Evolutionary conservation across 495 filamentous ascomycete species (phyloP), one percentile per base, ranked within the genome.

Genomic region (Penicillium roqueforti): DNA sequence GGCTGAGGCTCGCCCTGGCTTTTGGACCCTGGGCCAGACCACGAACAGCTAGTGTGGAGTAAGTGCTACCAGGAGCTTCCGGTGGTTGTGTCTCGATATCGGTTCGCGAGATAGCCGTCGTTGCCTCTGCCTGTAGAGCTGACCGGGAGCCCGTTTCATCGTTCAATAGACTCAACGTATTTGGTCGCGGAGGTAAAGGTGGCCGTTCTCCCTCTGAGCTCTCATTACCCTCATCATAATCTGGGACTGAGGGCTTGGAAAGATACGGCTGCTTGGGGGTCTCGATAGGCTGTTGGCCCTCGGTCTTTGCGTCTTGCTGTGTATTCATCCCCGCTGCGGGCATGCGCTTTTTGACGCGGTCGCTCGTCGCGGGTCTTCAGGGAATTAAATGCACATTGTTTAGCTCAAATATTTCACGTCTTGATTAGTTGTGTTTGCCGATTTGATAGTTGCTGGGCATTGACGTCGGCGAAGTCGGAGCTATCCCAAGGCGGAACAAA

Each of bases 81-180:
- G 85, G 82, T n/a, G 84, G 78, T 43, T 88, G 75, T 1, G 85
- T 85, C 47, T 85, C 81, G 45, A 91, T 85, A 56, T 92, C 90
- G 57, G 87, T 82, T 10, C 87, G 78, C 1, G 89, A 89, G 11
- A 97, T 59, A 6, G 90, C 89, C 0, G 89, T 96, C 9, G 92
- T 97, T 28, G 91, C 83, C 55, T 83, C 84, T 3, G 86, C 85
- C 51, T 83, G 87, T 34, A 93, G 63, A 25, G 63, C 68, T 42
- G 81, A 65, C 53, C 75, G 63, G 25, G 68, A 57, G 19, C 65
- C 42, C 42, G 59, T 63, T 57, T 71, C 70, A 55, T 76, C 74
- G 40, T 73, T 68, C 34, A 76, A 54, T 28, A 78, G 49, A 54
- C 63, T 66, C 32, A 79, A 61, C 19, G 75, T 76, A 38, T 64